Evolutionary conservation across 2,329 filamentous ascomycete genomes (phyloP).

Genomic region (Mariannaea sp.): DNA sequence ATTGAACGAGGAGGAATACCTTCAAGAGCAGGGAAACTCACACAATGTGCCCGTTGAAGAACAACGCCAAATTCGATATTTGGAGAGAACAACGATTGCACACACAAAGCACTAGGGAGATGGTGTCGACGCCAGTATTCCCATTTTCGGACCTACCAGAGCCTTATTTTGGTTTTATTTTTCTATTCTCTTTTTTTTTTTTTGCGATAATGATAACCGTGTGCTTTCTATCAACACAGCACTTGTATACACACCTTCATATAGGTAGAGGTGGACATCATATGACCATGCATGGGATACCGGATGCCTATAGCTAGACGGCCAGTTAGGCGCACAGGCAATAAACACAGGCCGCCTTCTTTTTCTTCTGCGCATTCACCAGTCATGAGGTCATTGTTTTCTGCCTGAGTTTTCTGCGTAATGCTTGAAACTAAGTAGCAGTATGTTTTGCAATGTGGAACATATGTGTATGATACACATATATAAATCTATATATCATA

Average conservation of each 20-base stretch:
- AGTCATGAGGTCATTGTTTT: background rate
- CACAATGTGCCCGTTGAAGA: background rate
- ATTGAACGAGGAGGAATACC: background rate
- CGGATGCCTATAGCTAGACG: slow-evolving; percentile 14
- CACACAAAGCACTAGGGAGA: background rate
- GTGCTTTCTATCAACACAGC: background rate
- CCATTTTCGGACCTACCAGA: slow-evolving; percentile 4
- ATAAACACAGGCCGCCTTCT: background rate
- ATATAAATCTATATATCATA: too few species aligned
- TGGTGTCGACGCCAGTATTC: background rate
- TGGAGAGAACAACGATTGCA: background rate
- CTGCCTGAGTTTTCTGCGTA: too few species aligned
- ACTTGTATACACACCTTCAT: slow-evolving; percentile 10
- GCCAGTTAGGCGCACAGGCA: slow-evolving; percentile 9
- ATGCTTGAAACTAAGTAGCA: too few species aligned
- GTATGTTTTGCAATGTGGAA: too few species aligned
- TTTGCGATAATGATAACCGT: slow-evolving; percentile 14
- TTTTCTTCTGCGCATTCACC: background rate
- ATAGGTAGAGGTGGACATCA: slow-evolving; percentile 11
- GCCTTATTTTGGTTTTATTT: background rate
- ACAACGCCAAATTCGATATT: background rate
- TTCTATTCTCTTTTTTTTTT: background rate
- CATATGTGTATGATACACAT: too few species aligned
- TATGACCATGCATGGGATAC: slow-evolving; percentile 7
- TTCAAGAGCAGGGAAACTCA: background rate